phyloP scores from a whole-genome alignment of 2,329 filamentous ascomycete species.

The Aspergillus udagawae region DNA sequence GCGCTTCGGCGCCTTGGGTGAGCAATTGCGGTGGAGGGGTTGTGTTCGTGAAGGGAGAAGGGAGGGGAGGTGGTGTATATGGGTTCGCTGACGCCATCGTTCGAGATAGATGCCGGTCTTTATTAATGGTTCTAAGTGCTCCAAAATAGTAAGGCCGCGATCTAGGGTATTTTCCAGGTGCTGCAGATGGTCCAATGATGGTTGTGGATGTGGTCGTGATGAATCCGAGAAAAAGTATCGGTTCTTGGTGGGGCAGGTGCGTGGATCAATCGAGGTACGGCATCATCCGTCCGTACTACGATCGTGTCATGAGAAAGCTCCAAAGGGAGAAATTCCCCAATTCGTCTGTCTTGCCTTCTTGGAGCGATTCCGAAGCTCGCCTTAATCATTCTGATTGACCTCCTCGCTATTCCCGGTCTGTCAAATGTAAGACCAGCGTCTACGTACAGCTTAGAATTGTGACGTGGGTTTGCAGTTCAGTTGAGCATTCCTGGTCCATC shows the following conservation, averaged over 20 bases:
- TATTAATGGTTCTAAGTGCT: not conserved
- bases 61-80: slow-evolving; percentile 47
- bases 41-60: slow-evolving; percentile 61
- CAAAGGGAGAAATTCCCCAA: too few species aligned
- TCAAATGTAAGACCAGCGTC: too few species aligned
- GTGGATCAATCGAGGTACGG: not conserved
- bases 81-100: slow-evolving; percentile 14
- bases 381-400: too few species aligned
- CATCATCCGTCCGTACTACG: too few species aligned
- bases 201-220: not conserved
- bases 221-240: not conserved
- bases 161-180: not conserved
- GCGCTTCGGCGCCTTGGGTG: slow-evolving; percentile 91
- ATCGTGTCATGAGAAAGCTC: too few species aligned
- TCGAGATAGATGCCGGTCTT: not conserved
- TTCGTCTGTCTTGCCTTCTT: too few species aligned
- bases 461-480: too few species aligned
- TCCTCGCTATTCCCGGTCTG: too few species aligned
- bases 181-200: not conserved
- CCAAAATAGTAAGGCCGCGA: not conserved
- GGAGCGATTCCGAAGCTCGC: too few species aligned
- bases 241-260: not conserved
- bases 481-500: too few species aligned
- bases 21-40: slow-evolving; percentile 65
- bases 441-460: too few species aligned